Conservation (phyloP, 306 rosid genomes). For the Rubus idaeus region DNA sequence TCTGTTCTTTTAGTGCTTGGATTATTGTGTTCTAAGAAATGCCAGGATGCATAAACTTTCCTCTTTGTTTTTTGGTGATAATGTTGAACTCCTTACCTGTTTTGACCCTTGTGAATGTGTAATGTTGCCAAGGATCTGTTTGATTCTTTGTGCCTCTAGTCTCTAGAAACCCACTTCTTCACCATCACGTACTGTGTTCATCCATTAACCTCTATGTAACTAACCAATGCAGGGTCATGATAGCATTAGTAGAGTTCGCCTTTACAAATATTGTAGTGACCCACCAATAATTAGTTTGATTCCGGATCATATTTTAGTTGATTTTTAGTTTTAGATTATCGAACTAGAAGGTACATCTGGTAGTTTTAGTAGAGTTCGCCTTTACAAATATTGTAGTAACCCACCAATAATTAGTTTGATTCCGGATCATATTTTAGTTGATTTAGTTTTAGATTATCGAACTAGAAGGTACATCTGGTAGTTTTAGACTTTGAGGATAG, state of each 20-base stretch:
- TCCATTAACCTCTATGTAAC: not conserved
- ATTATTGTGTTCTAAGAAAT: constrained; percentile 2
- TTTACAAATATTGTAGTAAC: not conserved
- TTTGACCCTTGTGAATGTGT: not conserved
- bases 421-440: not conserved
- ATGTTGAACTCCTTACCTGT: not conserved
- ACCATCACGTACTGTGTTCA: not conserved
- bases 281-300: not conserved
- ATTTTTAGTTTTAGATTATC: not conserved
- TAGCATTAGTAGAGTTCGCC: not conserved
- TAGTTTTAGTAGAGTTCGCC: not conserved
- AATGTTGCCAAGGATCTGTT: not conserved
- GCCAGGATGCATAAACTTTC: not conserved
- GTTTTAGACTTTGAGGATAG: not conserved
- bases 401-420: not conserved
- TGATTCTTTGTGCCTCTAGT: not conserved
- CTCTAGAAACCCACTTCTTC: not conserved
- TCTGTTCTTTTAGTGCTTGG: not conserved
- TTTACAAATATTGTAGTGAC: not conserved
- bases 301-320: not conserved
- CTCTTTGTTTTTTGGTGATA: not conserved
- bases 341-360: not conserved
- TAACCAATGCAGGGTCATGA: not conserved
- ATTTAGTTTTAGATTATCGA: not conserved
- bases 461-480: not conserved